Evolutionary conservation across 2,329 filamentous ascomycete species (phyloP).

Genomic region (Cordyceps javanica): DNA sequence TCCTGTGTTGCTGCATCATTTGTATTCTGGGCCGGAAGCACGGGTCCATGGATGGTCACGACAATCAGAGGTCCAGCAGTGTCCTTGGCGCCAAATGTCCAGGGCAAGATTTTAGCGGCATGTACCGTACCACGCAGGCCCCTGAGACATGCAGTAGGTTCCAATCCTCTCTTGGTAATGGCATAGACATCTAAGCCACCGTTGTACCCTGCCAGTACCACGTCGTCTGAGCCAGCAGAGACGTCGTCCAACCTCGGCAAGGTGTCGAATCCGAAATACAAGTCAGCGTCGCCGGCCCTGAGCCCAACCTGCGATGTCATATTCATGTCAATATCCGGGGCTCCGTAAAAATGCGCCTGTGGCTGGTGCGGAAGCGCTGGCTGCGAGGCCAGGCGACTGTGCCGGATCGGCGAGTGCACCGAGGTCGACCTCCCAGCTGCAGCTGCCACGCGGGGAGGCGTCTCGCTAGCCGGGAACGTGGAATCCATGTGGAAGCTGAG

Average conservation of each 20-base stretch:
- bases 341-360: conserved; percentile 71
- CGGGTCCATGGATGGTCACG: conserved; percentile 73
- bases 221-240: conserved; percentile 48
- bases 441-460: conserved; percentile 30
- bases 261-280: conserved; percentile 76
- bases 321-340: conserved; percentile 69
- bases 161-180: conserved; percentile 65
- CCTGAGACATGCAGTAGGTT: conserved; percentile 63
- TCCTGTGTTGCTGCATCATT: conserved; percentile 24
- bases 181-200: conserved; percentile 71
- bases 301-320: conserved; percentile 48
- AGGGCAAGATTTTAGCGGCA: conserved; percentile 76
- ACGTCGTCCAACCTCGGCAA: conserved; percentile 43
- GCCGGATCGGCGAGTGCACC: conserved; percentile 44
- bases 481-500: conserved; percentile 50
- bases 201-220: conserved; percentile 72
- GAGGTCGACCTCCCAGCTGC: conserved; percentile 38
- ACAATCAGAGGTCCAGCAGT: conserved; percentile 67
- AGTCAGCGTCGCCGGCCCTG: conserved; percentile 61
- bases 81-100: conserved; percentile 49
- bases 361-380: conserved; percentile 69
- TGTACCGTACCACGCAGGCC: conserved; percentile 75
- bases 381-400: conserved; percentile 40
- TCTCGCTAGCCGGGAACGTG: conserved; percentile 36
- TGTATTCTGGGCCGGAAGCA: conserved; percentile 35